Conservation (phyloP, 495 filamentous ascomycete species). For the Stereocaulon alpinum region DNA sequence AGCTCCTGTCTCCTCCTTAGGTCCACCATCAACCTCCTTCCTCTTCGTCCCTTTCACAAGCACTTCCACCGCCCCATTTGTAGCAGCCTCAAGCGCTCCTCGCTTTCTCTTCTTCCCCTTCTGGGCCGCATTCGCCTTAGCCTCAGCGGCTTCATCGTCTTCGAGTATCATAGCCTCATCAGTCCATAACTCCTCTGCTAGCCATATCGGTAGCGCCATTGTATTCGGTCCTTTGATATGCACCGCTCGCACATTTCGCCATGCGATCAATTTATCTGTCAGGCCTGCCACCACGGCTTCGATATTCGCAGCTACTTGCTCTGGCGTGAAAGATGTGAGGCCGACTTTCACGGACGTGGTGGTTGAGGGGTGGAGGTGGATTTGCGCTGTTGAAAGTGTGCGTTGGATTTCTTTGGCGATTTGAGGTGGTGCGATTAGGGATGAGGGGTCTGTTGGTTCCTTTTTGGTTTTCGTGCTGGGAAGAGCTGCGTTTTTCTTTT, state of each 20-base stretch:
- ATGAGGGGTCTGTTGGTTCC: constrained; percentile 27
- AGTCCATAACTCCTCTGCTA: constrained; percentile 82
- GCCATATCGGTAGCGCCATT: constrained; percentile 80
- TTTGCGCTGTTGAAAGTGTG: constrained; percentile 56
- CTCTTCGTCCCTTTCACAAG: constrained; percentile 42
- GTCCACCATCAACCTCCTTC: constrained; percentile 27
- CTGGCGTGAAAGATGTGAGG: constrained; percentile 56
- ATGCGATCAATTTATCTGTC: constrained; percentile 68
- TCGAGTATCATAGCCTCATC: constrained; percentile 70
- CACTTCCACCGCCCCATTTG: constrained; percentile 20
- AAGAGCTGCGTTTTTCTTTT: constrained; percentile 30
- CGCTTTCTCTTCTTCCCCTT: constrained; percentile 60
- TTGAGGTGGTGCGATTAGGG: constrained; percentile 36
- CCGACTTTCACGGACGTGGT: constrained; percentile 62
- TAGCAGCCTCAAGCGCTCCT: constrained; percentile 25
- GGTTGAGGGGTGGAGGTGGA: constrained; percentile 59
- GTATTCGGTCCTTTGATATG: constrained; percentile 85
- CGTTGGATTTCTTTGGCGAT: constrained; percentile 63
- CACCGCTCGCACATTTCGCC: constrained; percentile 69
- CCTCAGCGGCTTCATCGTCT: constrained; percentile 37
- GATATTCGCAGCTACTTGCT: constrained; percentile 72
- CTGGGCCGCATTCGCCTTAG: constrained; percentile 39
- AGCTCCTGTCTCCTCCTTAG: constrained; percentile 19
- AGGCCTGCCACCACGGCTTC: constrained; percentile 56
- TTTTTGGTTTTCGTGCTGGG: constrained; percentile 33